phyloP scores from a whole-genome alignment of 2,329 filamentous ascomycete species.

The Setomelanomma holmii region DNA sequence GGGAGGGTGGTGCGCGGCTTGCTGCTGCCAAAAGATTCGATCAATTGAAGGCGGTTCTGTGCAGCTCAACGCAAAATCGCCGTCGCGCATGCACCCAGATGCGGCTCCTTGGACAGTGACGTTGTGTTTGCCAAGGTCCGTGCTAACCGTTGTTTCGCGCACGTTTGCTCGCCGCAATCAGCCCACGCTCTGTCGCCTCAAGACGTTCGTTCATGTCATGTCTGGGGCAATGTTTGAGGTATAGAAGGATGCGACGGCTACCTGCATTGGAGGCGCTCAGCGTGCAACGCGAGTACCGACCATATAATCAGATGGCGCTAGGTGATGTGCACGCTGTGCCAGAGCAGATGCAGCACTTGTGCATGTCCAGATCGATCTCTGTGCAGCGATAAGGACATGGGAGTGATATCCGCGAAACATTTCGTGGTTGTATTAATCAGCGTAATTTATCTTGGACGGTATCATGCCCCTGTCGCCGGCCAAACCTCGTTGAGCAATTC shows the following conservation, averaged over 20 bases:
- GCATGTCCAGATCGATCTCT: background rate
- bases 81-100: conserved; percentile 5
- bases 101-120: conserved; percentile 14
- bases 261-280: background rate
- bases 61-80: background rate
- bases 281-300: background rate
- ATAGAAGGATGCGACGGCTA: background rate
- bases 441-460: conserved; percentile 7
- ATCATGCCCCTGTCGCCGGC: conserved; percentile 18
- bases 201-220: background rate
- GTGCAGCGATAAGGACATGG: conserved; percentile 8
- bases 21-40: background rate
- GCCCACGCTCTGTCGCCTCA: background rate
- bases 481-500: conserved; percentile 16
- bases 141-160: conserved; percentile 6
- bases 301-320: background rate
- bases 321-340: background rate
- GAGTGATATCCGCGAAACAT: background rate
- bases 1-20: background rate
- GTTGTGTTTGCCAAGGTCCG: conserved; percentile 17
- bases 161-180: background rate
- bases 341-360: background rate
- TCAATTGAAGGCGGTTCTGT: background rate
- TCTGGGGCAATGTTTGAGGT: background rate
- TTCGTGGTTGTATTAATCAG: conserved; percentile 14